These are phyloP conservation scores for Pisolithus albus DNA, from an alignment of 768 basidiomycete species.

Conservation along the genomic window DNA sequence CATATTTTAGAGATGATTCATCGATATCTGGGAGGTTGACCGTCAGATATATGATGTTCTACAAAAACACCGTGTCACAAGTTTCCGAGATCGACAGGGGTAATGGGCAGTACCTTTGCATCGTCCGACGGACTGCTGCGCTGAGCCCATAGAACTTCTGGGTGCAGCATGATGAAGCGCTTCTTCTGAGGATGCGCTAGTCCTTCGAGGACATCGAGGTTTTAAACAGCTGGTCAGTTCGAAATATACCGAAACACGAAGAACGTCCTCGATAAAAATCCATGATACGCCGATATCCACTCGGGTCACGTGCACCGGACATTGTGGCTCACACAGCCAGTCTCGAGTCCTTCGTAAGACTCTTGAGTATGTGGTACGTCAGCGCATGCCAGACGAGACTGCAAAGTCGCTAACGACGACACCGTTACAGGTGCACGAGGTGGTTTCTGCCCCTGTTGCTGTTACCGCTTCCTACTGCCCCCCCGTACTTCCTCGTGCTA, in stretches of 20 bases:
- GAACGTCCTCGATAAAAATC: constrained; percentile 19
- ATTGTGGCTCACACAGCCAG: too few species aligned
- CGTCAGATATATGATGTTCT: constrained; percentile 87
- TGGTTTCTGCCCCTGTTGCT: constrained; percentile 79
- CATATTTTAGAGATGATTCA: constrained; percentile 49
- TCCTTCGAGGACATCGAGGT: neutral
- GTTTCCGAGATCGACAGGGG: neutral
- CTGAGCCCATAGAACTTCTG: constrained; percentile 94
- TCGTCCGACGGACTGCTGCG: constrained; percentile 62
- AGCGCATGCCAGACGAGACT: constrained; percentile 36
- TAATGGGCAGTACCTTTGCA: constrained; percentile 49
- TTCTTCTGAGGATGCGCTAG: constrained; percentile 5
- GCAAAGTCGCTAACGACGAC: neutral
- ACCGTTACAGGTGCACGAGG: constrained; percentile 61
- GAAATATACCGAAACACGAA: constrained; percentile 28
- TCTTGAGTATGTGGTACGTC: too few species aligned
- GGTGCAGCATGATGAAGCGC: constrained; percentile 47
- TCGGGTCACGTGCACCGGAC: constrained; percentile 15
- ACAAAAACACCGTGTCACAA: neutral
- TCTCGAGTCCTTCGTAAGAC: neutral
- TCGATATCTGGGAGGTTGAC: constrained; percentile 75
- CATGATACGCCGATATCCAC: neutral
- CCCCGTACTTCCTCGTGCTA: constrained; percentile 71
- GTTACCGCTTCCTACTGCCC: constrained; percentile 71
- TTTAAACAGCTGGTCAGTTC: constrained; percentile 9